Evolutionary conservation across 1,284 basidiomycete genomes (phyloP).

Genomic region (Ustilago sp.): DNA sequence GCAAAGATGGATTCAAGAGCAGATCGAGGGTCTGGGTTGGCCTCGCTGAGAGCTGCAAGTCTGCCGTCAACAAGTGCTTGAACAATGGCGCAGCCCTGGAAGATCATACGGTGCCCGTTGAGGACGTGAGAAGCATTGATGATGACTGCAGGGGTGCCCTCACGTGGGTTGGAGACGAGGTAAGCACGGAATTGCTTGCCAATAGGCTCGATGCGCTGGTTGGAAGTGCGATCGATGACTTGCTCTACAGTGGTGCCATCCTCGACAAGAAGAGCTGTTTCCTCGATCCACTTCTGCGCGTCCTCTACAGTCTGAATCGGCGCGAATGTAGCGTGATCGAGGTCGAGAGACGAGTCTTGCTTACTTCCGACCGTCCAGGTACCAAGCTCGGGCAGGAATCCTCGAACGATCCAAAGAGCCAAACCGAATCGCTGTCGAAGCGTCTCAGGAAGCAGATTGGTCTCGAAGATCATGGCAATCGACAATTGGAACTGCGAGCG

Average conservation of each 20-base stretch:
- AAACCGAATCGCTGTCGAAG: conserved; percentile 24
- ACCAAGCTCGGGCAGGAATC: conserved; percentile 25
- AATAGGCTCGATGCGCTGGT: conserved; percentile 25
- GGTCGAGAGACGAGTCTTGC: conserved; percentile 6
- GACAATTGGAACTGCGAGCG: conserved; percentile 25
- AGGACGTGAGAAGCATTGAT: conserved; percentile 38
- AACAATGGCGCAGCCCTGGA: conserved; percentile 16
- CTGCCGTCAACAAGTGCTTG: conserved; percentile 20
- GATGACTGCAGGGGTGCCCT: conserved; percentile 11
- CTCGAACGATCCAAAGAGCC: conserved; percentile 23
- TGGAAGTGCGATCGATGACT: conserved; percentile 12
- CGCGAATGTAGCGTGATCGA: conserved; percentile 22
- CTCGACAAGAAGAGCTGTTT: conserved; percentile 23
- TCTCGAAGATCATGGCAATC: conserved; percentile 17
- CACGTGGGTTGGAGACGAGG: conserved; percentile 20
- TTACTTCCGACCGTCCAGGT: conserved; percentile 8
- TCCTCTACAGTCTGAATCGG: conserved; percentile 27
- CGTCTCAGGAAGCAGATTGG: conserved; percentile 11
- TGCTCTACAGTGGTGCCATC: conserved; percentile 29
- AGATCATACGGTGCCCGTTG: conserved; percentile 24
- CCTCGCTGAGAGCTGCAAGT: neutral
- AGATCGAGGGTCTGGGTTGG: conserved; percentile 3
- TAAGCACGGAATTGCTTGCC: conserved; percentile 33
- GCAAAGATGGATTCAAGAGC: conserved; percentile 27
- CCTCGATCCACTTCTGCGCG: conserved; percentile 33